Evolutionary conservation across 2,329 filamentous ascomycete species (phyloP).

Genomic region (Fusarium stilboides): DNA sequence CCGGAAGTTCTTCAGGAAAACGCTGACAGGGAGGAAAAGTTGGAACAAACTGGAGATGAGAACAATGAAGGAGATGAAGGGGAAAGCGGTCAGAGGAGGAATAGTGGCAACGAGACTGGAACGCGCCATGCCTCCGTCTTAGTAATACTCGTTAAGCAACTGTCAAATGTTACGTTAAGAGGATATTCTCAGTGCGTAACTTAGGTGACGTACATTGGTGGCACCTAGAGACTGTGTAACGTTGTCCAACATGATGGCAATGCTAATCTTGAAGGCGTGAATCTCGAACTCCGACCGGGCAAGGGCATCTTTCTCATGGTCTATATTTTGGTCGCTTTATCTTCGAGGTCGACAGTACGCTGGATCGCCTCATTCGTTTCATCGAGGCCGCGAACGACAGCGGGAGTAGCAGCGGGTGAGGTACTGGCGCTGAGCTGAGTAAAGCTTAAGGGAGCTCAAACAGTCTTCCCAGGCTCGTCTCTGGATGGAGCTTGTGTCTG

Average conservation of each 20-base stretch:
- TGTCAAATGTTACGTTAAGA: background rate
- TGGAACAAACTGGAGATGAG: slow-evolving; percentile 33
- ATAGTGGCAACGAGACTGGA: slow-evolving; percentile 3
- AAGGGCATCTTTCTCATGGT: slow-evolving; percentile 33
- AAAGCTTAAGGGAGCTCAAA: background rate
- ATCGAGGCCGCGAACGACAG: slow-evolving; percentile 40
- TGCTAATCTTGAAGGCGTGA: slow-evolving; percentile 38
- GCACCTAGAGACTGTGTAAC: slow-evolving; percentile 27
- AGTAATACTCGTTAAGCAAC: slow-evolving; percentile 5
- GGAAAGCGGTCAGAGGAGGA: slow-evolving; percentile 6
- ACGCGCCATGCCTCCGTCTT: slow-evolving; percentile 8
- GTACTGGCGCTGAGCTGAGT: background rate
- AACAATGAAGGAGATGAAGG: slow-evolving; percentile 35
- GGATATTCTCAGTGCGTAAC: background rate
- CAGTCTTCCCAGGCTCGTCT: background rate
- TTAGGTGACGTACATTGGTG: slow-evolving; percentile 15
- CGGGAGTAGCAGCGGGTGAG: background rate
- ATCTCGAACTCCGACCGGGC: slow-evolving; percentile 28
- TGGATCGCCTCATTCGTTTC: slow-evolving; percentile 42
- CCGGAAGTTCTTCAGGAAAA: background rate
- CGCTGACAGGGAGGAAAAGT: slow-evolving; percentile 19
- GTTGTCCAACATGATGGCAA: slow-evolving; percentile 44
- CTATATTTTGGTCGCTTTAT: slow-evolving; percentile 38
- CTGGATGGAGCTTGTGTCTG: slow-evolving; percentile 29
- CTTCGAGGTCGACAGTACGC: slow-evolving; percentile 39